Evolutionary conservation across 108 stramenopile genomes (phyloP).

Genomic region (Chaetoceros tenuissimus): DNA sequence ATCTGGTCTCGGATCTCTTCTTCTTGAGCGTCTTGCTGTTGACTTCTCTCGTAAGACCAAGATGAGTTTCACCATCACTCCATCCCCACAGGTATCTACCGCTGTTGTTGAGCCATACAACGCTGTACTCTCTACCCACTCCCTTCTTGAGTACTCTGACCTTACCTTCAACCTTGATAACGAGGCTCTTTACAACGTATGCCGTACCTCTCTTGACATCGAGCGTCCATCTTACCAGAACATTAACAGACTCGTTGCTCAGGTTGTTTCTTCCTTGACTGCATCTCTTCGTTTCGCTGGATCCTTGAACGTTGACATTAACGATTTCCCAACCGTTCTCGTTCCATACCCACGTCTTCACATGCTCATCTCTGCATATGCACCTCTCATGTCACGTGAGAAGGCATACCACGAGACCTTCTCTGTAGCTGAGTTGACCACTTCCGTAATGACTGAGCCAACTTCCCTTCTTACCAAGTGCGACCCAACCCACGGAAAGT

Average conservation of each 20-base stretch:
- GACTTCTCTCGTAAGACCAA: constrained; percentile 77
- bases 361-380: constrained; percentile 80
- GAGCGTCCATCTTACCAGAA: constrained; percentile 77
- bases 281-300: constrained; percentile 74
- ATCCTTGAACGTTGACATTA: constrained; percentile 68
- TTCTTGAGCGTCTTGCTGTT: constrained; percentile 63
- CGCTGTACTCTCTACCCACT: constrained; percentile 64
- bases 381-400: constrained; percentile 87
- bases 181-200: constrained; percentile 77
- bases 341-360: constrained; percentile 78
- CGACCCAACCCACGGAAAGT: constrained; percentile 97
- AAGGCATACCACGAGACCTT: constrained; percentile 91
- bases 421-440: constrained; percentile 92
- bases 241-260: constrained; percentile 67
- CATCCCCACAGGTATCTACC: constrained; percentile 70
- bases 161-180: constrained; percentile 68
- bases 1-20: constrained; percentile 63
- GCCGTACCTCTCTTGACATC: constrained; percentile 68
- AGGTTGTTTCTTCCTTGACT: constrained; percentile 66
- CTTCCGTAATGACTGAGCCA: constrained; percentile 86
- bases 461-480: constrained; percentile 94
- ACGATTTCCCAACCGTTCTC: constrained; percentile 80
- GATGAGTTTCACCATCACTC: constrained; percentile 65
- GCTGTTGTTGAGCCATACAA: constrained; percentile 80
- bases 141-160: constrained; percentile 74